Evolutionary conservation across 2,329 filamentous ascomycete genomes (phyloP).

Genomic region (Neofusicoccum sp.): DNA sequence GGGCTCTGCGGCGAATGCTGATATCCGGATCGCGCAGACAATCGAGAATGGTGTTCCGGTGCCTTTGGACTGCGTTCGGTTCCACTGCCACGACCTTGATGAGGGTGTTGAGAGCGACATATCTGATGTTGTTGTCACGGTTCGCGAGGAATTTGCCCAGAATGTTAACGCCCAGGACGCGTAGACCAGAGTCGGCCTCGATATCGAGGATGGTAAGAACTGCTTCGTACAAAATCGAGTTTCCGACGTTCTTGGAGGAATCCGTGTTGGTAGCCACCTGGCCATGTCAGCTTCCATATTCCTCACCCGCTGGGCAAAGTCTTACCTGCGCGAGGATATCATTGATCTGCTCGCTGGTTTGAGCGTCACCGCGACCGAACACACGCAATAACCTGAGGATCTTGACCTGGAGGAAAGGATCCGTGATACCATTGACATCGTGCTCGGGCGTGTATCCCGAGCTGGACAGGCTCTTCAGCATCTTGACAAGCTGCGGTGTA

Average conservation of each 20-base stretch:
- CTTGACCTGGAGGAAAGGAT: constrained; percentile 97
- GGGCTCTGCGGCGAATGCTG: constrained; percentile 90
- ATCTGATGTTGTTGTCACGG: constrained; percentile 98
- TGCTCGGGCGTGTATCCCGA: constrained; percentile 97
- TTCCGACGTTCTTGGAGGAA: constrained; percentile 96
- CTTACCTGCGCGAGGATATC: constrained; percentile 84
- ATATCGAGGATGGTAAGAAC: constrained; percentile 97
- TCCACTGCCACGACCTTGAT: constrained; percentile 98
- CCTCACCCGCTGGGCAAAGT: no score
- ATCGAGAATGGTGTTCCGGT: constrained; percentile 95
- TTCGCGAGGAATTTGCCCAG: constrained; percentile 98
- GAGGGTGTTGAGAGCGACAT: constrained; percentile 93
- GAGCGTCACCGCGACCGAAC: constrained; percentile 77
- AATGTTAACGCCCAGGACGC: constrained; percentile 96
- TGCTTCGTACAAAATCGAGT: constrained; percentile 95
- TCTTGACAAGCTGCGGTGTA: constrained; percentile 81
- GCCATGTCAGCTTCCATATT: constrained; percentile 20
- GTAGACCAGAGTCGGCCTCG: constrained; percentile 90
- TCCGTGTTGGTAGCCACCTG: constrained; percentile 94
- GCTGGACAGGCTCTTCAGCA: constrained; percentile 85
- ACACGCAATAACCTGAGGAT: constrained; percentile 83
- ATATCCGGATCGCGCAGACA: constrained; percentile 96
- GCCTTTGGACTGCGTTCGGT: constrained; percentile 93
- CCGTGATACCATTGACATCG: constrained; percentile 95
- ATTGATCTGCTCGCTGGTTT: constrained; percentile 96